These are phyloP conservation scores for Xylariomycetidae sp. DNA, from an alignment of 2,329 filamentous ascomycete genomes.

Conservation along the genomic window DNA sequence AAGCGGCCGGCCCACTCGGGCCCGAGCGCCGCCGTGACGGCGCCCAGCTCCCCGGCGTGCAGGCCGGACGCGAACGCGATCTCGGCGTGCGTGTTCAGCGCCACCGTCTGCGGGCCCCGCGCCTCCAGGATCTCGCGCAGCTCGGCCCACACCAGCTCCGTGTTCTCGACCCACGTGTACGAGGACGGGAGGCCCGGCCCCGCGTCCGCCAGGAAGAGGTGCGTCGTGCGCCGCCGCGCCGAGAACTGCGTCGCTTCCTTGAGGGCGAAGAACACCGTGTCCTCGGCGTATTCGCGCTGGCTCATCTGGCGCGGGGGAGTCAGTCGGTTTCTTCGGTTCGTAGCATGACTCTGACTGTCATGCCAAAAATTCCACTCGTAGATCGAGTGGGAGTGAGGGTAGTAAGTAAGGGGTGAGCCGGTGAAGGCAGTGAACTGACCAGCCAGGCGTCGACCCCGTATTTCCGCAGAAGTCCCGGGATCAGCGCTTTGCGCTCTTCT, in stretches of 20 bases:
- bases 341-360: too few species aligned
- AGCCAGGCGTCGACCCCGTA: conserved; percentile 45
- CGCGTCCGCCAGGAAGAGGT: conserved; percentile 42
- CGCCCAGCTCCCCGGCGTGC: conserved; percentile 41
- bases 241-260: conserved; percentile 42
- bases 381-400: background rate
- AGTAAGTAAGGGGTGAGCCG: background rate
- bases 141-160: conserved; percentile 36
- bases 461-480: conserved; percentile 38
- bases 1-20: conserved; percentile 34
- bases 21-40: conserved; percentile 31
- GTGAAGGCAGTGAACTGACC: conserved; percentile 22
- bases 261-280: conserved; percentile 47
- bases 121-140: conserved; percentile 32
- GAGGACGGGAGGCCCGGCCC: conserved; percentile 18
- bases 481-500: conserved; percentile 33
- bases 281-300: conserved; percentile 48
- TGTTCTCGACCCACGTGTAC: conserved; percentile 45
- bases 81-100: conserved; percentile 39
- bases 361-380: too few species aligned
- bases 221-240: conserved; percentile 43
- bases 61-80: conserved; percentile 43
- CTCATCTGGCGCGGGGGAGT: conserved; percentile 34
- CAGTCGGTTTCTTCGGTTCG: too few species aligned
- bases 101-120: conserved; percentile 34